Evolutionary conservation across 208 protist species (phyloP), one percentile per base, ranked within the genome.

Genomic region (Sergeia podlipaevii): DNA sequence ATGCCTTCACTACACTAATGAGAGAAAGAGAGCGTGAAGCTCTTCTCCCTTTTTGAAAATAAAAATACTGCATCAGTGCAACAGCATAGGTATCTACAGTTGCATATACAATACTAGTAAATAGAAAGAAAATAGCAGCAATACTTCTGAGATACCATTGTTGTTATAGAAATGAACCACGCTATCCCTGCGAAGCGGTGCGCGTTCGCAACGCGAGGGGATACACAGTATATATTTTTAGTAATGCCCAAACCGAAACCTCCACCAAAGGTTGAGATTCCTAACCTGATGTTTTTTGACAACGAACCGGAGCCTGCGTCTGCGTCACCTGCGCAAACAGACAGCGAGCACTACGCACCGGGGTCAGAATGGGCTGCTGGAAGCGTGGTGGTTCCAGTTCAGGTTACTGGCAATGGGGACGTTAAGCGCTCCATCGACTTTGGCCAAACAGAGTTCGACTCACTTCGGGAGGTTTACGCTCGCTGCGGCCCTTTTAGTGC

Each of bases 261-360:
- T 8, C 52, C 63, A 17, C 60, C 68, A 0, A 46, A 70, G 30
- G 51, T 60, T 7, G 71, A 80, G 54, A 44, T 85, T 0, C 77
- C 88, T 53, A 55, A 60, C 15, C 46, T 90, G 21, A 85, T 93
- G 72, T 77, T 89, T 30, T 93, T 93, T 52, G 77, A 90, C 18
- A 48, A 44, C 32, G 48, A 47, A 0, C 48, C 60, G 1, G 26
- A 60, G 1, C 27, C 34, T 2, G n/a, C 37, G 8, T 11, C 47
- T 2, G 26, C 51, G 17, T 36, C 63, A 32, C 37, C 51, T 4
- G 43, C 53, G 23, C 20, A 23, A 59, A 41, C 10, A 4, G 43
- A 49, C 47, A 39, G 6, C 3, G 47, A 47, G 8, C 26, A 24
- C n/a, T 85, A 81, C 52, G 6, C 30, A 3, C 60, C 70, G 1